A percentile compares a stretch with the other conserved stretches of the same genome.
These are phyloP conservation scores for Allomyces javanicus DNA, from an alignment of 192 early-diverging fungal species.

Conservation along the genomic window DNA sequence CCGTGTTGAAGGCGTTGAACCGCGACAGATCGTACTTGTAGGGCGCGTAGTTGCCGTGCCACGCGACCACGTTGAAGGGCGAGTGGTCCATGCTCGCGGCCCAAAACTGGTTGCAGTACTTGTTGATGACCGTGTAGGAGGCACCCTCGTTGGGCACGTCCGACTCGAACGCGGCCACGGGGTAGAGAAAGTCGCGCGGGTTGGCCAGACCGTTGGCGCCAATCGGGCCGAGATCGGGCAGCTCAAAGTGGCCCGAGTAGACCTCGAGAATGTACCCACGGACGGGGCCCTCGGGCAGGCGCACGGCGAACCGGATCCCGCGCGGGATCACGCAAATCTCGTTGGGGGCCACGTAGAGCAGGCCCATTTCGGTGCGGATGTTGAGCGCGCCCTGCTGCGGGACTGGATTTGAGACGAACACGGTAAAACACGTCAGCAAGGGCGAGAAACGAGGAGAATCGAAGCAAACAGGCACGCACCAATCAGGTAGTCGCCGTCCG, in stretches of 20 bases:
- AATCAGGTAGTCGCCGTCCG: slow-evolving; percentile 84
- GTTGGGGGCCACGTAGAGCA: slow-evolving; percentile 57
- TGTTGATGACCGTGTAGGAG: slow-evolving; percentile 28
- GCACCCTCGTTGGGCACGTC: slow-evolving; percentile 19
- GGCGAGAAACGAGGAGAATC: not conserved
- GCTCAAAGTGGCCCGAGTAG: slow-evolving; percentile 73
- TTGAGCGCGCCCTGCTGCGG: slow-evolving; percentile 80
- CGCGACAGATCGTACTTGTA: slow-evolving; percentile 76
- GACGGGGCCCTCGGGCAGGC: slow-evolving; percentile 52
- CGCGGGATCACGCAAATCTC: slow-evolving; percentile 88
- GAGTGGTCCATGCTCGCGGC: slow-evolving; percentile 37
- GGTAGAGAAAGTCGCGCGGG: slow-evolving; percentile 81
- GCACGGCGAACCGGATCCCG: slow-evolving; percentile 69
- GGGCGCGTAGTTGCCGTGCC: slow-evolving; percentile 95
- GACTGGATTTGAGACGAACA: slow-evolving; percentile 20
- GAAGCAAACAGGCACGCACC: slow-evolving; percentile 19
- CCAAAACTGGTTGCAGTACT: not conserved
- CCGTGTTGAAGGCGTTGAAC: slow-evolving; percentile 72
- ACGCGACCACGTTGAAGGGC: slow-evolving; percentile 90
- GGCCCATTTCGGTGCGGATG: slow-evolving; percentile 80
- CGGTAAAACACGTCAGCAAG: not conserved
- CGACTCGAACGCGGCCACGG: slow-evolving; percentile 59
- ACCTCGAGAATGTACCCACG: slow-evolving; percentile 87
- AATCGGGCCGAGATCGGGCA: slow-evolving; percentile 90
- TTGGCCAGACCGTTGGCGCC: slow-evolving; percentile 91